phyloP scores from a whole-genome alignment of 2,329 filamentous ascomycete species.

The Pyricularia pennisetigena region DNA sequence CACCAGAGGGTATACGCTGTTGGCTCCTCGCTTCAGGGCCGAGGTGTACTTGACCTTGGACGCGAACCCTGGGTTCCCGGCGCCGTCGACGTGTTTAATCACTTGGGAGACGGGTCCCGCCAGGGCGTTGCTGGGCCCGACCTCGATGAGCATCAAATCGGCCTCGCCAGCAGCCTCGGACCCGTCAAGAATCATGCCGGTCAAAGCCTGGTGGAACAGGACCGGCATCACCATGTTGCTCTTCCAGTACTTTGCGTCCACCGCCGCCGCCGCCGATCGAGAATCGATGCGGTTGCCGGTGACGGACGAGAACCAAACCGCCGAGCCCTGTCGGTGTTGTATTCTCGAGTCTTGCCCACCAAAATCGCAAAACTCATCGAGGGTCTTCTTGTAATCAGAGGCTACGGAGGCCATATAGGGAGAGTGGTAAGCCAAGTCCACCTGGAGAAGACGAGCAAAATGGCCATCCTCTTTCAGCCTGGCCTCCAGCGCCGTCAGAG shows the following conservation, averaged over 20 bases:
- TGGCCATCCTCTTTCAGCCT: constrained; percentile 15
- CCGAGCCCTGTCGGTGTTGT: background rate
- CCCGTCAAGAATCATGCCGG: background rate
- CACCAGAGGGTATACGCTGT: background rate
- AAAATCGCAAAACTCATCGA: background rate
- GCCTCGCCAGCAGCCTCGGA: background rate
- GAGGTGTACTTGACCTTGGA: constrained; percentile 21
- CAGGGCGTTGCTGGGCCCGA: constrained; percentile 13
- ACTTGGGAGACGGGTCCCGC: constrained; percentile 12
- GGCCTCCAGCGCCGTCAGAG: constrained; percentile 6
- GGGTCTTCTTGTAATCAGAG: constrained; percentile 4
- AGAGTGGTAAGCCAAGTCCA: constrained; percentile 27
- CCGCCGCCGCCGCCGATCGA: constrained; percentile 7
- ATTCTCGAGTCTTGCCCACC: background rate
- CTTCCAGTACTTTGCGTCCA: constrained; percentile 17
- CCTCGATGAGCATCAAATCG: constrained; percentile 8
- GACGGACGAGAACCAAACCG: constrained; percentile 11
- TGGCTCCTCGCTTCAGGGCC: constrained; percentile 19
- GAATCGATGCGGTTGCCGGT: constrained; percentile 7
- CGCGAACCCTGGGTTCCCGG: background rate
- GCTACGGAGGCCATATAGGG: constrained; percentile 16
- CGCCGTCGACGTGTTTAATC: background rate
- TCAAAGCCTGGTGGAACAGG: constrained; percentile 11
- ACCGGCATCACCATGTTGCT: constrained; percentile 19
- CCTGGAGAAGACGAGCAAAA: constrained; percentile 20